These are phyloP conservation scores for Hawksworthiomyces lignivorus DNA, from an alignment of 2,329 filamentous ascomycete genomes.

Conservation along the genomic window DNA sequence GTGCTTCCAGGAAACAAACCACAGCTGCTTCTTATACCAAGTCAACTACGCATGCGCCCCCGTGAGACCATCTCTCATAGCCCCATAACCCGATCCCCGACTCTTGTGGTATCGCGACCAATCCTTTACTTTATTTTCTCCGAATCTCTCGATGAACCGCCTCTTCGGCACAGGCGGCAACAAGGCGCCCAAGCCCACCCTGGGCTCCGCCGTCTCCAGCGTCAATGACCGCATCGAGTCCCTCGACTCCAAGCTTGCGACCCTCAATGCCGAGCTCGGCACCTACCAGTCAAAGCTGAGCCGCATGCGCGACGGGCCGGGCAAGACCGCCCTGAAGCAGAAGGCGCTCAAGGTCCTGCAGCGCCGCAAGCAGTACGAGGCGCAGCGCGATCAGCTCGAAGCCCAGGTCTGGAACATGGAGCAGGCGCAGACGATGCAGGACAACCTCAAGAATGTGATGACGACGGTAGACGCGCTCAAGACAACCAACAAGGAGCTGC, in stretches of 20 bases:
- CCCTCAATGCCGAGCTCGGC: slow-evolving; percentile 81
- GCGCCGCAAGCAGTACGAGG: slow-evolving; percentile 88
- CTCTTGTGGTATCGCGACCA: no score
- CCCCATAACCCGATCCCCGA: no score
- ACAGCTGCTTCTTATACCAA: no score
- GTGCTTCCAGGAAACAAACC: no score
- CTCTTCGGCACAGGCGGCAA: slow-evolving; percentile 69
- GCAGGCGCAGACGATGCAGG: slow-evolving; percentile 95
- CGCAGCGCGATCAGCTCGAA: slow-evolving; percentile 87
- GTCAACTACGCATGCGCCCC: no score
- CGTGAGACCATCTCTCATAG: no score
- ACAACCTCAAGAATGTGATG: slow-evolving; percentile 98
- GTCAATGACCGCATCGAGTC: slow-evolving; percentile 77
- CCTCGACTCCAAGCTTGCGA: slow-evolving; percentile 90
- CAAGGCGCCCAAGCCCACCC: slow-evolving; percentile 81
- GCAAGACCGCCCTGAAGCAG: slow-evolving; percentile 85
- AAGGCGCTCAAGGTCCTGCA: slow-evolving; percentile 93
- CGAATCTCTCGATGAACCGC: slow-evolving; percentile 81
- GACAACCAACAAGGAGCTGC: slow-evolving; percentile 86
- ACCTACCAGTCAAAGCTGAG: slow-evolving; percentile 80
- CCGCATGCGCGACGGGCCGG: slow-evolving; percentile 93
- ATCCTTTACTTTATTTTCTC: no score
- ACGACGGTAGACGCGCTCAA: slow-evolving; percentile 97
- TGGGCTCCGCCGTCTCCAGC: slow-evolving; percentile 74
- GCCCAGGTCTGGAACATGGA: slow-evolving; percentile 99